Evolutionary conservation across 768 basidiomycete genomes (phyloP).

Genomic region (Suillus placidus): DNA sequence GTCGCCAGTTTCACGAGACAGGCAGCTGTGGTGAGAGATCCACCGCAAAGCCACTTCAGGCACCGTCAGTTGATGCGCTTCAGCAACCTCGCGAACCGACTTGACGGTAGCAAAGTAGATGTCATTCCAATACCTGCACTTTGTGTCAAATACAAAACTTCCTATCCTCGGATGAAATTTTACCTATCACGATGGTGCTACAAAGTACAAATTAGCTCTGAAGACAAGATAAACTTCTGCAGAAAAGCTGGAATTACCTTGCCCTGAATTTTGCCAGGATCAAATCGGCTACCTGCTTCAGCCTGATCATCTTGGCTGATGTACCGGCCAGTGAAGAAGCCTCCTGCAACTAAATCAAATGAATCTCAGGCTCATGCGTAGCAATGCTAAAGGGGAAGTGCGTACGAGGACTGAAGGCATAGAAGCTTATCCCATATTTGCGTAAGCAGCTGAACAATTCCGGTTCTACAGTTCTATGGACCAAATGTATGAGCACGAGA

Average conservation of each 20-base stretch:
- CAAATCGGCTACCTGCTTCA: conserved; percentile 61
- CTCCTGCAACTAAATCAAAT: conserved; percentile 36
- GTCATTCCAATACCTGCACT: conserved; percentile 54
- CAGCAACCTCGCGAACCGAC: conserved; percentile 47
- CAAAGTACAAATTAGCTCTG: neutral
- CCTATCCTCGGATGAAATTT: conserved; percentile 25
- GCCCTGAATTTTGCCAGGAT: conserved; percentile 48
- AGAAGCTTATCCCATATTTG: conserved; percentile 35
- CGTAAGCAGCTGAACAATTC: conserved; percentile 29
- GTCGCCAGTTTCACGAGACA: conserved; percentile 47
- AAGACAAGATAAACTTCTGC: neutral
- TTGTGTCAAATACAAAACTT: conserved; percentile 7
- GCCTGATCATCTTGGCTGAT: conserved; percentile 38
- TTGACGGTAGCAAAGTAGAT: conserved; percentile 53
- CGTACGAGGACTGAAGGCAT: conserved; percentile 35
- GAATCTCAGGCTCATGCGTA: neutral
- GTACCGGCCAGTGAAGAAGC: conserved; percentile 45
- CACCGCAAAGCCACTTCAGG: conserved; percentile 52
- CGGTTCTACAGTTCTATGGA: neutral
- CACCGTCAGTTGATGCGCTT: conserved; percentile 50
- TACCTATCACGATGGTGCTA: conserved; percentile 45
- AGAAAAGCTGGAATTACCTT: conserved; percentile 33
- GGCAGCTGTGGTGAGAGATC: conserved; percentile 51
- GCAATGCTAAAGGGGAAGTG: conserved; percentile 10
- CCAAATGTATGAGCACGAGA: neutral